These are phyloP conservation scores for Pythium chondricola DNA, from an alignment of 352 stramenopile species.

Conservation along the genomic window DNA sequence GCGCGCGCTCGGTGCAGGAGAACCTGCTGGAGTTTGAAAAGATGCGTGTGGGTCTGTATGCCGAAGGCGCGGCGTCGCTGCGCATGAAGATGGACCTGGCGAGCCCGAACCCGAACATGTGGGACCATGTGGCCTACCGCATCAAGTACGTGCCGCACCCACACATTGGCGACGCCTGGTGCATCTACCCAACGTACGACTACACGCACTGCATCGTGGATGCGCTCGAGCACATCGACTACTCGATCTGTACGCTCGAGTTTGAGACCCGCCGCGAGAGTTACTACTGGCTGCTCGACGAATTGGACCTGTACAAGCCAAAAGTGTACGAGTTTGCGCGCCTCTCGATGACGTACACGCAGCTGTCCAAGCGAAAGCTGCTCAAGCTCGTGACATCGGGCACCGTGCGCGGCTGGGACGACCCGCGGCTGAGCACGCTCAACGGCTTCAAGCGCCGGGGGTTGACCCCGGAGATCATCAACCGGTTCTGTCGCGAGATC, in stretches of 20 bases:
- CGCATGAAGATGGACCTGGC: conserved; percentile 99
- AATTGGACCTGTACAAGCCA: conserved; percentile 96
- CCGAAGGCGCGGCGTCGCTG: conserved; percentile 87
- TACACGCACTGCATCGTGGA: conserved; percentile 99
- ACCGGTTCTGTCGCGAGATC: conserved; percentile 85
- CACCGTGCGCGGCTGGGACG: conserved; percentile 88
- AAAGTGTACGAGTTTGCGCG: conserved; percentile 96
- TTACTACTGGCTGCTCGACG: conserved; percentile 99
- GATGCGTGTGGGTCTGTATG: conserved; percentile 93
- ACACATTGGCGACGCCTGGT: conserved; percentile 96
- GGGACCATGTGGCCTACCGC: conserved; percentile 96
- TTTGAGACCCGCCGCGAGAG: conserved; percentile 98
- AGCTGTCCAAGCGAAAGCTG: conserved; percentile 98
- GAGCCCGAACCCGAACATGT: conserved; percentile 98
- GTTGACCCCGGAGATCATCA: conserved; percentile 80
- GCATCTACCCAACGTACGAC: conserved; percentile 99
- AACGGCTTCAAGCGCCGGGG: conserved; percentile 88
- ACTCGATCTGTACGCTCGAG: conserved; percentile 99
- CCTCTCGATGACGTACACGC: conserved; percentile 97
- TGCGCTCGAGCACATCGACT: conserved; percentile 98
- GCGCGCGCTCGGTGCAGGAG: conserved; percentile 90
- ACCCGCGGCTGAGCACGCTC: conserved; percentile 98
- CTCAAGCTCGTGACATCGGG: conserved; percentile 95
- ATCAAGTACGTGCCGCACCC: conserved; percentile 98
- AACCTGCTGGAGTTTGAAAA: conserved; percentile 96